These are phyloP conservation scores for Suillus occidentalis DNA, from an alignment of 768 basidiomycete genomes.

Conservation along the genomic window DNA sequence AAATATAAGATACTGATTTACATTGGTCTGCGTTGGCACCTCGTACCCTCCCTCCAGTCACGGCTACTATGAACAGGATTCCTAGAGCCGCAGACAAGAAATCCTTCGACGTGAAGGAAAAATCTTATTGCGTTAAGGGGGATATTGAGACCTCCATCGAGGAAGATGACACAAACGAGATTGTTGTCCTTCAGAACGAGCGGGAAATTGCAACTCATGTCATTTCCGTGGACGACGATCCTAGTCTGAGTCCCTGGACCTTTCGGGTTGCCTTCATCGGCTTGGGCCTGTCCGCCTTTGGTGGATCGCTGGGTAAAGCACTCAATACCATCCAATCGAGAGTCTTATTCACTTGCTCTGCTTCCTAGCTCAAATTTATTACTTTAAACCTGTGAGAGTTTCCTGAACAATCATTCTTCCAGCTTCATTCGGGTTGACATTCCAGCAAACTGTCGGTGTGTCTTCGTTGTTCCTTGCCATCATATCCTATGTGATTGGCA, in stretches of 20 bases:
- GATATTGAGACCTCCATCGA: constrained; percentile 32
- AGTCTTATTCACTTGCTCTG: constrained; percentile 3
- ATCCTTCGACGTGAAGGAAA: constrained; percentile 15
- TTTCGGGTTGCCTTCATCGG: constrained; percentile 54
- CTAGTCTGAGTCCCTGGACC: constrained; percentile 30
- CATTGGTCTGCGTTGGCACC: neutral
- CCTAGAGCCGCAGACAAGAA: constrained; percentile 21
- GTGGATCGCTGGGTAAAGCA: constrained; percentile 45
- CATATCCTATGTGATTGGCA: constrained; percentile 49
- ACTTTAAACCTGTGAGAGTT: constrained; percentile 52
- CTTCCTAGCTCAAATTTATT: constrained; percentile 53
- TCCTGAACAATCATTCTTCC: neutral
- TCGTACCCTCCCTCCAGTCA: constrained; percentile 8
- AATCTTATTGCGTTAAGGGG: constrained; percentile 29
- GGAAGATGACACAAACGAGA: constrained; percentile 12
- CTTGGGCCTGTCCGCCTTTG: constrained; percentile 51
- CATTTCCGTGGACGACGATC: constrained; percentile 40
- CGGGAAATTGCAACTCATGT: constrained; percentile 49
- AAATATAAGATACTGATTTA: neutral
- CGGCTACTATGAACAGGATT: neutral
- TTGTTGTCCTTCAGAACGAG: constrained; percentile 37
- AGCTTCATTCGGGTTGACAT: neutral
- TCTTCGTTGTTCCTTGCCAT: constrained; percentile 56
- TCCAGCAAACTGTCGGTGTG: constrained; percentile 50
- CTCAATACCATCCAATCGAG: constrained; percentile 7